Base-by-base conservation (phyloP, 495 filamentous ascomycete species). In the Pseudomonodictys pantanalensis region DNA sequence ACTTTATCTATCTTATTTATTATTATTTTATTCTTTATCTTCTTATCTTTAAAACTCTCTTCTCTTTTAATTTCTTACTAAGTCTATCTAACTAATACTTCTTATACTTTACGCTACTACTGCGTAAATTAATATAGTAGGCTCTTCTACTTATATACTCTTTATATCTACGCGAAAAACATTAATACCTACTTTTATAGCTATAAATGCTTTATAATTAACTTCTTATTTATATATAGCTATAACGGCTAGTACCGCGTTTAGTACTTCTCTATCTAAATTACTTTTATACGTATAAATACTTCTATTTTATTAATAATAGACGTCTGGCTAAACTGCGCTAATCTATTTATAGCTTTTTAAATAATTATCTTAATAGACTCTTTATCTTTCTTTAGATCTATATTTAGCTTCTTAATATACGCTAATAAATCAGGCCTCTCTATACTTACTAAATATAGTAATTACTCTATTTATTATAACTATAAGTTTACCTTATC, bases 161-260 rank as follows among this genome's bases (percentile, higher is more conserved):
- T 26, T 32, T 62, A 32, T 22, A 41, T 62, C 7, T 33, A 28
- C 9, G 49, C 53, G 33, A 62, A 62, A 62, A 62, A 62, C 25
- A 62, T n/a, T n/a, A n/a, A n/a, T n/a, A n/a, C n/a, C 32, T 35
- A 8, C 15, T 35, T 8, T 8, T 8, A 35, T 35, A 35, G 32
- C 32, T 35, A 35, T 35, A 35, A 35, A 15, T 35, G 15, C 32
- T 7, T 15, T 35, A 35, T 8, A 15, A 8, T 8, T 35, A 35
- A 8, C 7, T 8, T 15, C 15, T 8, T 35, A 35, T 8, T 15
- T 35, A 8, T 8, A 15, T 15, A 8, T 8, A 35, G 32, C 15
- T 35, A 35, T 35, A 8, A 35, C 15, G 15, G 15, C 7, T 8
- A 35, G 15, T 8, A 8, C 7, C 32, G 32, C 15, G 15, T 7